Conservation (phyloP, 495 filamentous ascomycete species). For the Penicillium turbatum region DNA sequence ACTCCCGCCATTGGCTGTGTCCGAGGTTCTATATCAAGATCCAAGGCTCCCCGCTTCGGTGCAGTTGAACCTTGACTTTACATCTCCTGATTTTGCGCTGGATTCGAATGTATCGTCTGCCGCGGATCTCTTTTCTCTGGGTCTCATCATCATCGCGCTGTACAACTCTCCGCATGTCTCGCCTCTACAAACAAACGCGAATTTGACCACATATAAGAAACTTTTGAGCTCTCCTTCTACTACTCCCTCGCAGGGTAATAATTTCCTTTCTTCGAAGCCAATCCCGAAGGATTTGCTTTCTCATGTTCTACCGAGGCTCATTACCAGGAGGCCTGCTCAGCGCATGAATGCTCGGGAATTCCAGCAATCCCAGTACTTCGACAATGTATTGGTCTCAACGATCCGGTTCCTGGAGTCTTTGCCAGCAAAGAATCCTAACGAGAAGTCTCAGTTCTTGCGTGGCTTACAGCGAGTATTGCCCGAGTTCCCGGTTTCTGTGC, state of each 20-base stretch:
- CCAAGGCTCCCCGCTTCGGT: slow-evolving; percentile 77
- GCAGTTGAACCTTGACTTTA: slow-evolving; percentile 87
- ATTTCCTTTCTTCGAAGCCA: slow-evolving; percentile 72
- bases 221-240: slow-evolving; percentile 70
- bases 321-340: slow-evolving; percentile 80
- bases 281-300: slow-evolving; percentile 73
- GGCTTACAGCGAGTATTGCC: slow-evolving; percentile 80
- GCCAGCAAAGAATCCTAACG: slow-evolving; percentile 83
- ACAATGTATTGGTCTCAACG: slow-evolving; percentile 92
- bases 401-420: slow-evolving; percentile 90
- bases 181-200: slow-evolving; percentile 75
- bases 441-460: slow-evolving; percentile 88
- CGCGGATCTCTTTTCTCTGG: slow-evolving; percentile 90
- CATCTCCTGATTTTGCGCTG: slow-evolving; percentile 87
- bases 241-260: slow-evolving; percentile 72
- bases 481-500: slow-evolving; percentile 84
- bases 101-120: slow-evolving; percentile 76
- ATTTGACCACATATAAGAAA: slow-evolving; percentile 74
- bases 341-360: slow-evolving; percentile 87
- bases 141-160: slow-evolving; percentile 79
- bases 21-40: slow-evolving; percentile 79
- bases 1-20: slow-evolving; percentile 70
- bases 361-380: slow-evolving; percentile 89
- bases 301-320: slow-evolving; percentile 72
- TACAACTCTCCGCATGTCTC: slow-evolving; percentile 91